Base-by-base conservation (phyloP, 805 yeast genomes). In the Pichia exigua region DNA sequence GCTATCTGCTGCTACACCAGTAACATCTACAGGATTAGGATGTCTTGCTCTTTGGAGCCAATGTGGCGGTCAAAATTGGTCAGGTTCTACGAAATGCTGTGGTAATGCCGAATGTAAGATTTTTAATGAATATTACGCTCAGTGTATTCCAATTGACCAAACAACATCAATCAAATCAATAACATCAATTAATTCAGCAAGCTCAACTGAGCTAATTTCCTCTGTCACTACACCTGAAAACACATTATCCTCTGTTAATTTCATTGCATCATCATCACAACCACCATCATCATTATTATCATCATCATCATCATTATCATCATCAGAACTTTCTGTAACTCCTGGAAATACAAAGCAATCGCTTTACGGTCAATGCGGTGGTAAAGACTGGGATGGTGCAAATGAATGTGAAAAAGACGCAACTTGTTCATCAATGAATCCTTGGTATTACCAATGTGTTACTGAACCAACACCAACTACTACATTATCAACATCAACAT, bases 91-190 rank as follows among this genome's bases (percentile, higher is more conserved):
- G 7, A 42, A 45, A 17, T 61, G 65, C 53, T 57, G 41, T 12
- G 38, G 39, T 6, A 61, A 57, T 40, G 57, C 57, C 40, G 53
- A 50, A 24, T 64, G 66, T 52, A 42, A 41, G 42, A 48, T 57
- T 5, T 56, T 54, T 38, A 60, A 61, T 49, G 53, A 55, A 20
- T 61, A 49, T 55, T 63, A 63, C 53, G 58, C 52, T 51, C 66
- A 61, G 46, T 64, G 67, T 54, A 20, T 47, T 22, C 50, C 50
- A 42, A 57, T 35, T n/a, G 39, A 35, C 17, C 2, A n/a, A 8
- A 17, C 10, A 35, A 35, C 39, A 6, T n/a, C 8, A 35, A 15
- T 13, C 6, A 15, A 13, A 32, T 32, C 38, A 10, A 10, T n/a
- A 15, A 6, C 38, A 13, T 32, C 38, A 7, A 10, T 17, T 35